phyloP scores from a whole-genome alignment of 306 rosid species.

The Styphnolobium japonicum region DNA sequence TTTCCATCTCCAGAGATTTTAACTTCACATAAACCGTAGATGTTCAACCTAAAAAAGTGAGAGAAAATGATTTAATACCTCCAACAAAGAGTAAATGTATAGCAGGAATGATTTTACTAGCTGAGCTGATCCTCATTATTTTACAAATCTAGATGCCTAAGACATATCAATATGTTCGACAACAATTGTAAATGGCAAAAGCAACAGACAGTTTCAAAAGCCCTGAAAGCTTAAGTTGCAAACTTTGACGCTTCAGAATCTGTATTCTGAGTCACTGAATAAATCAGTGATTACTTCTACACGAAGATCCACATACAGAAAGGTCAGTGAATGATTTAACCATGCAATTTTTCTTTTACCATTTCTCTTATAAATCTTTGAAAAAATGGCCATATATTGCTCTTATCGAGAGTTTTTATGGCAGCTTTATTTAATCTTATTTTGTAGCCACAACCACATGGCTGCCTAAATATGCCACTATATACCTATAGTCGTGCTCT shows the following conservation, averaged over 20 bases:
- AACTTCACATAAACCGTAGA: slow-evolving; percentile 75
- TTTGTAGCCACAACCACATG: background rate
- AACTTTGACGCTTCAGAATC: background rate
- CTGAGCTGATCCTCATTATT: background rate
- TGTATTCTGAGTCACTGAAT: background rate
- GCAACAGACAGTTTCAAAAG: background rate
- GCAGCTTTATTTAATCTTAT: background rate
- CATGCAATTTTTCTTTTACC: background rate
- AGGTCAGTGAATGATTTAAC: background rate
- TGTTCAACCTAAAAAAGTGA: slow-evolving; percentile 51
- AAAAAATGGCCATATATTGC: background rate
- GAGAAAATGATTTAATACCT: slow-evolving; percentile 9
- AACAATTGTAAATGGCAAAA: background rate
- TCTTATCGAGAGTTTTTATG: background rate
- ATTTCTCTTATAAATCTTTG: background rate
- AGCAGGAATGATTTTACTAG: background rate
- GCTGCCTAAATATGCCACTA: background rate
- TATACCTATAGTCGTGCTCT: background rate
- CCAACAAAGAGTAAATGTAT: background rate
- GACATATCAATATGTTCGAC: background rate
- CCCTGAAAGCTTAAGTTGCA: background rate
- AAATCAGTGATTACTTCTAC: background rate
- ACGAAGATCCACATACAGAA: background rate
- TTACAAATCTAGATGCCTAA: slow-evolving; percentile 1
- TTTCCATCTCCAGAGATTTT: slow-evolving; percentile 94